phyloP scores from a whole-genome alignment of 805 yeast genomes.

The Metschnikowia gruessii region DNA sequence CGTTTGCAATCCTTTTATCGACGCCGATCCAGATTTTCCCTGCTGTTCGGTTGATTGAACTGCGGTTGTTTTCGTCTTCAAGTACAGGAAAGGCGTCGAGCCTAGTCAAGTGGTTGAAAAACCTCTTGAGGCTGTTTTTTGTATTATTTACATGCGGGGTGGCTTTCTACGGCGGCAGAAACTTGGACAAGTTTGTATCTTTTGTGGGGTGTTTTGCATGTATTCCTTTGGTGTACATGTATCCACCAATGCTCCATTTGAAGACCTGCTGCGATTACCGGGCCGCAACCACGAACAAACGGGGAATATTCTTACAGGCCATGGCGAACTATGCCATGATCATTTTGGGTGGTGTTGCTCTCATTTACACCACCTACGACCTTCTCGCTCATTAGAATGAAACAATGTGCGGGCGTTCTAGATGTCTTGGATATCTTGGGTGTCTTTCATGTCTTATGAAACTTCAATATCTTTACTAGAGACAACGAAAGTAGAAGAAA shows the following conservation, averaged over 20 bases:
- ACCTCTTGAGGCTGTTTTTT: slow-evolving; percentile 50
- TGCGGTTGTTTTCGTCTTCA: slow-evolving; percentile 44
- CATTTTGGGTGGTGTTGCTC: slow-evolving; percentile 55
- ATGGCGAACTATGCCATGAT: slow-evolving; percentile 48
- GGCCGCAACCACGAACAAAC: slow-evolving; percentile 22
- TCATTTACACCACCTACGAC: slow-evolving; percentile 60
- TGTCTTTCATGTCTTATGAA: no score
- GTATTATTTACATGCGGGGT: slow-evolving; percentile 54
- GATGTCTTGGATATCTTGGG: no score
- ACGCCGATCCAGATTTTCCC: slow-evolving; percentile 83
- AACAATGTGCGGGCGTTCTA: no score
- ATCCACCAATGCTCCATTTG: slow-evolving; percentile 75
- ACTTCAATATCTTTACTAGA: no score
- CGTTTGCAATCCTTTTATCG: slow-evolving; percentile 69
- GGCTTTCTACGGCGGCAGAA: slow-evolving; percentile 66
- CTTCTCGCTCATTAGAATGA: slow-evolving; percentile 10
- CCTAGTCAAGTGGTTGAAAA: slow-evolving; percentile 64
- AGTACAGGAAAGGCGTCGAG: slow-evolving; percentile 56
- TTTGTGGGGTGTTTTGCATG: slow-evolving; percentile 85
- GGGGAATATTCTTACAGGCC: slow-evolving; percentile 37
- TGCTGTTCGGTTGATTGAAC: slow-evolving; percentile 70
- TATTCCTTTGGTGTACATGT: slow-evolving; percentile 80
- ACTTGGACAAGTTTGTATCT: slow-evolving; percentile 71
- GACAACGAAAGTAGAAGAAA: no score
- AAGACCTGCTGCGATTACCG: slow-evolving; percentile 43